Evolutionary conservation across 2,329 filamentous ascomycete species (phyloP), one percentile per base, ranked within the genome.

Genomic region (Alternaria solani): DNA sequence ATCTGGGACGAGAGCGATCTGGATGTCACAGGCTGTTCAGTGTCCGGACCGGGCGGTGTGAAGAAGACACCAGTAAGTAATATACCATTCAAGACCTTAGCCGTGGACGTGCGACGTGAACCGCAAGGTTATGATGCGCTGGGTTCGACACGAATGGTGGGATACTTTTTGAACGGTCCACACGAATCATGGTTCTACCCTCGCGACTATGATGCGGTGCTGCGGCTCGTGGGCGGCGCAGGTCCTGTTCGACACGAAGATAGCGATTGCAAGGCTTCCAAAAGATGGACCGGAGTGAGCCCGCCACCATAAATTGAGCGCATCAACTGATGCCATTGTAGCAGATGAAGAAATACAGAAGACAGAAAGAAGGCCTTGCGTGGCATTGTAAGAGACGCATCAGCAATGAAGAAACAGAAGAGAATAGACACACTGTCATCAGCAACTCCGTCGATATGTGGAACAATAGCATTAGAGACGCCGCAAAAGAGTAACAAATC

Each of bases 61-160:
- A 36, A 49, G 23, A 4, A 20, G 8, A 30, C 5, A n/a, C 12
- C 20, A 18, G 28, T 16, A 11, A n/a, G 8, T n/a, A 7, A 43
- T 0, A 54, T 72, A 3, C 57, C 59, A 8, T 73, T 75, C 60
- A 63, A 55, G 25, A 51, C 59, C n/a, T 64, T 75, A 26, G 67
- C 62, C 14, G 12, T 44, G 5, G 59, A 51, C 7, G 61, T 73
- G 9, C 63, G 66, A 32, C 23, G 34, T 11, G 57, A 67, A 32
- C 68, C 68, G 8, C 47, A 62, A 16, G 68, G 63, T 4, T 16
- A 59, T 14, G 70, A 72, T 51, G 68, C 69, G 4, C 51, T 71
- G n/a, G 68, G 73, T 48, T 54, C 73, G 26, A 74, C 71, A 1
- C 62, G 69, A 16, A 67, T 68, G 58, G 63, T 75, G 5, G n/a